Conservation (phyloP, 2,329 filamentous ascomycete species). For the Monosporascus sp. region DNA sequence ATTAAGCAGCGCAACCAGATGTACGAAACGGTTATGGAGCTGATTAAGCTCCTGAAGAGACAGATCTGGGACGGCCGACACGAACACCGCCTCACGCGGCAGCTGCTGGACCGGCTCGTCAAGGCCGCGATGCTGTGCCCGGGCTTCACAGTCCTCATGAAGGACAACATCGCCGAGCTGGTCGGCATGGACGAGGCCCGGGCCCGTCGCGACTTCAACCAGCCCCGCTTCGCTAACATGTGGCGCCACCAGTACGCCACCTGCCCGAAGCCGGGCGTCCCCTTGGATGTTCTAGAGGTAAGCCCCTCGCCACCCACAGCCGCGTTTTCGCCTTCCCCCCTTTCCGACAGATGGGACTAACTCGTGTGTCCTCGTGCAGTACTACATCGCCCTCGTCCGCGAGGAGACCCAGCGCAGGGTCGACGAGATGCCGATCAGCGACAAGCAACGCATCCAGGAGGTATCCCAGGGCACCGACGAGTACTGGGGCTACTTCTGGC, state of each 20-base stretch:
- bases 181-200: constrained; percentile 31
- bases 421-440: constrained; percentile 32
- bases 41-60: constrained; percentile 40
- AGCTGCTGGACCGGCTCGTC: constrained; percentile 49
- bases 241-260: constrained; percentile 52
- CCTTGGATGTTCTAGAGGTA: constrained; percentile 52
- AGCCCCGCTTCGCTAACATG: constrained; percentile 40
- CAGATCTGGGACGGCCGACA: constrained; percentile 35
- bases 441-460: constrained; percentile 34
- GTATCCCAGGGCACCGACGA: constrained; percentile 29
- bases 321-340: neutral
- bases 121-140: constrained; percentile 49
- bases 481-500: constrained; percentile 50
- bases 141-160: constrained; percentile 57
- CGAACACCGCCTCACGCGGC: constrained; percentile 41
- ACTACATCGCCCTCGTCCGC: constrained; percentile 51
- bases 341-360: neutral
- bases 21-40: constrained; percentile 43
- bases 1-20: constrained; percentile 50
- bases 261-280: constrained; percentile 40
- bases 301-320: constrained; percentile 13
- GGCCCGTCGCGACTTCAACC: constrained; percentile 33
- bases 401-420: constrained; percentile 42
- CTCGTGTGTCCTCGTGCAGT: constrained; percentile 33
- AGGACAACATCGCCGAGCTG: constrained; percentile 50